These are phyloP conservation scores for Diaporthe sp. DNA, from an alignment of 2,329 filamentous ascomycete species.

Conservation along the genomic window DNA sequence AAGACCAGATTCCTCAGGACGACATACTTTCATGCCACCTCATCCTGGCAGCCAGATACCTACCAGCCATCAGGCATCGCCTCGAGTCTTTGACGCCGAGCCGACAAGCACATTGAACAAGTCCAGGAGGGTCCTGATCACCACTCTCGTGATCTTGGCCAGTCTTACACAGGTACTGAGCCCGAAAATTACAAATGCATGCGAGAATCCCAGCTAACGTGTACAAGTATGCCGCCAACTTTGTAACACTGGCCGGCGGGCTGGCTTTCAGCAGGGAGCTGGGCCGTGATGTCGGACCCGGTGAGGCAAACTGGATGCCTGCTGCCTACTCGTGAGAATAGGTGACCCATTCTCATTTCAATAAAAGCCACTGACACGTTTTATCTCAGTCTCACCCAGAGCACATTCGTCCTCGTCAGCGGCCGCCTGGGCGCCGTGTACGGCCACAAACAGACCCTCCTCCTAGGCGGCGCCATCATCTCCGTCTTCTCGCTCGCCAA, in stretches of 20 bases:
- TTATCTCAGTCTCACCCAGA: slow-evolving; percentile 55
- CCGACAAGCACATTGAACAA: slow-evolving; percentile 16
- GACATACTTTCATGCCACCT: background rate
- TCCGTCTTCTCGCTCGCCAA: slow-evolving; percentile 54
- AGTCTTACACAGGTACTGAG: slow-evolving; percentile 14
- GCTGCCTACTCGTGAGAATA: slow-evolving; percentile 49
- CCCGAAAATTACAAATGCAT: no score
- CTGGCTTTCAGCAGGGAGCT: slow-evolving; percentile 42
- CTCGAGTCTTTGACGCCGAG: slow-evolving; percentile 14
- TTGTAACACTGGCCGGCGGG: slow-evolving; percentile 44
- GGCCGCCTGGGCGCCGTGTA: slow-evolving; percentile 64
- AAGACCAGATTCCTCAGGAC: background rate
- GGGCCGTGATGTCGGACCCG: slow-evolving; percentile 42
- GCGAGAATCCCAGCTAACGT: background rate
- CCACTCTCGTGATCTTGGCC: slow-evolving; percentile 26
- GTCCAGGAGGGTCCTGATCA: slow-evolving; percentile 25
- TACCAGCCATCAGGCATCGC: background rate
- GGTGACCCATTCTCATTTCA: background rate
- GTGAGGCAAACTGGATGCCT: slow-evolving; percentile 51
- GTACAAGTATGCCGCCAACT: slow-evolving; percentile 43
- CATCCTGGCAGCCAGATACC: background rate
- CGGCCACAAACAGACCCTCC: slow-evolving; percentile 60
- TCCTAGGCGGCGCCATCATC: slow-evolving; percentile 55
- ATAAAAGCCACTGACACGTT: background rate
- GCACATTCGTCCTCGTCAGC: slow-evolving; percentile 62